Percentiles rank a stretch among this genome's conserved stretches.
Evolutionary conservation across 192 early-diverging fungal genomes (phyloP).

Genomic region (Podochytrium sp.): DNA sequence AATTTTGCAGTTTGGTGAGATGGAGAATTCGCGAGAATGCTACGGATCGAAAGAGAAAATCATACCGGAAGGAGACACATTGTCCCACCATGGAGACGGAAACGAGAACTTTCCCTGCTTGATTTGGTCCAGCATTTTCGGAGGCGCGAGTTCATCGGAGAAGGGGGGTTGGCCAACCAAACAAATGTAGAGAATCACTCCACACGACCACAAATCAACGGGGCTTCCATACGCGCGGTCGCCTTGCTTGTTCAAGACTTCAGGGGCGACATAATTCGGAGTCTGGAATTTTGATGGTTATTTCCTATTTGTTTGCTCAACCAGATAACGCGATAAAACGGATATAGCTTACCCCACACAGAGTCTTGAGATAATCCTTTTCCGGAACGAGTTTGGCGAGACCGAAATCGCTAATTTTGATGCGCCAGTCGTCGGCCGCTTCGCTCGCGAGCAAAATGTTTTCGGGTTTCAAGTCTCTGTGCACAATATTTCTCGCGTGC

Average conservation of each 20-base stretch:
- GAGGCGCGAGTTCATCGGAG: constrained; percentile 49
- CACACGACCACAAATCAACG: constrained; percentile 91
- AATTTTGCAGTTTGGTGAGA: background rate
- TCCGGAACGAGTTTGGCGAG: constrained; percentile 71
- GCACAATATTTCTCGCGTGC: constrained; percentile 74
- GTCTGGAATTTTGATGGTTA: constrained; percentile 60
- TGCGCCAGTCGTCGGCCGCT: constrained; percentile 49
- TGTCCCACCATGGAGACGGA: constrained; percentile 71
- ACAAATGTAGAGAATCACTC: constrained; percentile 83
- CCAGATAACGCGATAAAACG: constrained; percentile 58
- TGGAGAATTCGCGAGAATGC: background rate
- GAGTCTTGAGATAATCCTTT: constrained; percentile 54
- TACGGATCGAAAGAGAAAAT: background rate
- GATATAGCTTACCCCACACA: too few species aligned
- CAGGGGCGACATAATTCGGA: constrained; percentile 79
- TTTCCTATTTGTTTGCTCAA: background rate
- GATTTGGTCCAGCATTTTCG: constrained; percentile 51
- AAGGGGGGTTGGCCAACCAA: constrained; percentile 84
- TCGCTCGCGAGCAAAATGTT: constrained; percentile 66
- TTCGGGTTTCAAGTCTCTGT: constrained; percentile 85
- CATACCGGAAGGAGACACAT: constrained; percentile 52
- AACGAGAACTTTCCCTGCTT: constrained; percentile 66
- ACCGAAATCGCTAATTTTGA: constrained; percentile 92
- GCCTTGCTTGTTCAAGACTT: constrained; percentile 56
- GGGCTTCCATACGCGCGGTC: constrained; percentile 53